phyloP scores from a whole-genome alignment of 495 filamentous ascomycete species.

The Hypoxylon crocopeplum region DNA sequence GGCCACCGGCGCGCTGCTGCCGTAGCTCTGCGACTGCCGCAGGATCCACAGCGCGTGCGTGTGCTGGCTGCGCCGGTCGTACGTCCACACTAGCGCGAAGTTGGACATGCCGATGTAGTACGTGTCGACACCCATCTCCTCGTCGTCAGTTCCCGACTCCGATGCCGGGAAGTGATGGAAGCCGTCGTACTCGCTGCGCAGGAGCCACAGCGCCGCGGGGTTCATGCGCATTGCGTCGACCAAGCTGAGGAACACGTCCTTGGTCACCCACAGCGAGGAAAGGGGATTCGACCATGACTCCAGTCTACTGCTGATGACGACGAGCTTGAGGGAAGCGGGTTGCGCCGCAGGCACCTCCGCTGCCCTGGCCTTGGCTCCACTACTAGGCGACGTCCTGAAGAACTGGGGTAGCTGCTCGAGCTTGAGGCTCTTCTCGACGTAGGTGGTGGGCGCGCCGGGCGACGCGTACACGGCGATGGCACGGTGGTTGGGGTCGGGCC shows the following conservation, averaged over 20 bases:
- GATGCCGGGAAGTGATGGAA: slow-evolving; percentile 21
- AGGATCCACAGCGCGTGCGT: slow-evolving; percentile 32
- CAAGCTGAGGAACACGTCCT: slow-evolving; percentile 24
- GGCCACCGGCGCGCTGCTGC: slow-evolving; percentile 13
- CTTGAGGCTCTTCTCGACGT: slow-evolving; percentile 21
- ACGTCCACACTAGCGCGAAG: slow-evolving; percentile 38
- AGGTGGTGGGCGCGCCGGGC: slow-evolving; percentile 12
- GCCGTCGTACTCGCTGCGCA: slow-evolving; percentile 33
- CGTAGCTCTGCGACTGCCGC: slow-evolving; percentile 15
- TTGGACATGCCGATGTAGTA: slow-evolving; percentile 37
- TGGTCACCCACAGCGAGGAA: slow-evolving; percentile 20
- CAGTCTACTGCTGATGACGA: slow-evolving; percentile 25
- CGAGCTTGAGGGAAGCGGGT: slow-evolving; percentile 18
- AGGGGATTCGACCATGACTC: slow-evolving; percentile 25
- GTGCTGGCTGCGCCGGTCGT: slow-evolving; percentile 5
- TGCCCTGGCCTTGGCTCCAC: no score
- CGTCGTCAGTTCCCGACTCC: background rate
- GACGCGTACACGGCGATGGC: slow-evolving; percentile 15
- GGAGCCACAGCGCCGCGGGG: slow-evolving; percentile 29
- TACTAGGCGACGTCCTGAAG: slow-evolving; percentile 6
- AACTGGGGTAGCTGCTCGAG: slow-evolving; percentile 12
- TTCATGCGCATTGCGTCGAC: slow-evolving; percentile 25
- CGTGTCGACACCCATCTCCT: slow-evolving; percentile 11
- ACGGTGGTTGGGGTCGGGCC: slow-evolving; percentile 20
- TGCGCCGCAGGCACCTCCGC: background rate